Evolutionary conservation across 202 grass and related monocot species (phyloP).

Genomic region (Digitaria exilis): DNA sequence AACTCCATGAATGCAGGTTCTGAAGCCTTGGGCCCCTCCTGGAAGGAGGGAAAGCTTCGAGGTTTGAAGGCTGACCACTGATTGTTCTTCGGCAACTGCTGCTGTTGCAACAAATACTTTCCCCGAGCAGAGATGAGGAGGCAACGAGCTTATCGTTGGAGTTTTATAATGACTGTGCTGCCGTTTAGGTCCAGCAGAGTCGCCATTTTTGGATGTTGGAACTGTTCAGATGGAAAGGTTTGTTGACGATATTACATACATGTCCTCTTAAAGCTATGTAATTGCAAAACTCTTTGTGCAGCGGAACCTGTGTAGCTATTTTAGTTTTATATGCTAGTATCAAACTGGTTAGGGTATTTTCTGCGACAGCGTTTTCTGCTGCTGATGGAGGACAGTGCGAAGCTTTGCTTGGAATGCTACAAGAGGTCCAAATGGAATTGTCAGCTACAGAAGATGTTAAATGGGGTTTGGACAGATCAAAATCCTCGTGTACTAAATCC

Average conservation of each 20-base stretch:
- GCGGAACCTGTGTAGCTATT: not conserved
- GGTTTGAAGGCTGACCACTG: not conserved
- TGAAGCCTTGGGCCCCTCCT: not conserved
- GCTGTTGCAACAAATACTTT: not conserved
- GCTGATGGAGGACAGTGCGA: too few relatives aligned
- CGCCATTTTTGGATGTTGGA: conserved; percentile 13
- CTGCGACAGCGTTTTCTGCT: too few relatives aligned
- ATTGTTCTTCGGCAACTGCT: conserved; percentile 8
- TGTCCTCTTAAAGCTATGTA: not conserved
- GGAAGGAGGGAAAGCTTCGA: not conserved
- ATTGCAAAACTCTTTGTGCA: not conserved
- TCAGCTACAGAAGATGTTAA: too few relatives aligned
- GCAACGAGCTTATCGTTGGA: not conserved
- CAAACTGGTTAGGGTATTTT: not conserved
- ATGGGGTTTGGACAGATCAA: too few relatives aligned
- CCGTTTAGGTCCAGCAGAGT: not conserved
- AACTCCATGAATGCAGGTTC: conserved; percentile 43
- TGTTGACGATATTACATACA: not conserved
- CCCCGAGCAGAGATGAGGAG: conserved; percentile 5
- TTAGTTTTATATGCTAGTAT: not conserved
- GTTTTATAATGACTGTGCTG: not conserved
- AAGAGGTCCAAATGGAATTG: too few relatives aligned
- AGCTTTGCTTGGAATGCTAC: too few relatives aligned
- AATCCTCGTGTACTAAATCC: too few relatives aligned
- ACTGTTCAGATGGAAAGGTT: not conserved